Evolutionary conservation across 2,329 filamentous ascomycete genomes (phyloP).

Genomic region (Sporothrix pseudoabietina): DNA sequence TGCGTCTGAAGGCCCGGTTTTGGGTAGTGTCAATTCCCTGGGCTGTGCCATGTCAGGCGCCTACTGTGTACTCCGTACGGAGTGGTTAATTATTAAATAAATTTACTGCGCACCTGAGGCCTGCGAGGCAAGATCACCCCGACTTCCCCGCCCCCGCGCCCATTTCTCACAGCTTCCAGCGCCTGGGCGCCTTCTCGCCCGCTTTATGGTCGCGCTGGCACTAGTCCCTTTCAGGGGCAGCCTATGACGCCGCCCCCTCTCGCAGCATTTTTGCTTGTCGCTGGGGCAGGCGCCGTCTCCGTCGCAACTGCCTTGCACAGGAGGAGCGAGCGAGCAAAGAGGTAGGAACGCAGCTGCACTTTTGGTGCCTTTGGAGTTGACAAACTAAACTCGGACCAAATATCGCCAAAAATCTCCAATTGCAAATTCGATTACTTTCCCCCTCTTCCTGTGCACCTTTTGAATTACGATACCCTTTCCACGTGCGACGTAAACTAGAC

Average conservation of each 20-base stretch:
- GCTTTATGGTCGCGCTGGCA: background rate
- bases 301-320: conserved; percentile 14
- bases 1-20: background rate
- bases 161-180: background rate
- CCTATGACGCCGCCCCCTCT: conserved; percentile 9
- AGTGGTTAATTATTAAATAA: too few relatives aligned
- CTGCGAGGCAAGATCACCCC: background rate
- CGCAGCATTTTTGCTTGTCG: background rate
- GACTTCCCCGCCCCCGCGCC: conserved; percentile 12
- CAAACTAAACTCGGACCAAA: conserved; percentile 2
- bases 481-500: background rate
- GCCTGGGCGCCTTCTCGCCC: background rate
- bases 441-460: background rate
- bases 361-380: background rate
- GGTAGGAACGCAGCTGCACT: background rate
- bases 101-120: too few relatives aligned
- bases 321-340: background rate
- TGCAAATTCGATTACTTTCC: background rate
- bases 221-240: conserved; percentile 15
- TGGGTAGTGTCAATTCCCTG: background rate
- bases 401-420: conserved; percentile 6
- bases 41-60: conserved; percentile 8
- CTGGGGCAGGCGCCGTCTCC: background rate
- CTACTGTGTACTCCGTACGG: background rate
- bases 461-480: background rate